These are phyloP conservation scores for Aspergillus brasiliensis DNA, from an alignment of 2,329 filamentous ascomycete species.

Conservation along the genomic window DNA sequence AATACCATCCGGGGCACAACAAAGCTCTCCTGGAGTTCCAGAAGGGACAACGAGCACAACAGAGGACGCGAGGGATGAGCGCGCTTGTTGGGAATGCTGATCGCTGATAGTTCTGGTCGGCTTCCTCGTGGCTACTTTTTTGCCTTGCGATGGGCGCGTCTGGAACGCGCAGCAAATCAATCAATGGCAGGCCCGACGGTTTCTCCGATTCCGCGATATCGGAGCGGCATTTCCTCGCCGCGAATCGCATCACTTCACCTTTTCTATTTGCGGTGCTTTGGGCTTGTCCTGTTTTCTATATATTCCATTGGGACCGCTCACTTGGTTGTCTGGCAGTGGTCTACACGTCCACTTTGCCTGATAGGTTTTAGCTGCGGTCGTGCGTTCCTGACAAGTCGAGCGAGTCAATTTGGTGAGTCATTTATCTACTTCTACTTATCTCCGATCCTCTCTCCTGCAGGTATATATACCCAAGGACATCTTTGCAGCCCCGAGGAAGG, in stretches of 20 bases:
- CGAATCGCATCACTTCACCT: constrained; percentile 4
- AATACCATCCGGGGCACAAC: constrained; percentile 33
- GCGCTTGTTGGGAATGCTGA: constrained; percentile 17
- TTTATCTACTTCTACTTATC: constrained; percentile 1
- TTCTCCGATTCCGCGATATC: constrained; percentile 38
- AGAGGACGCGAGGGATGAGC: constrained; percentile 28
- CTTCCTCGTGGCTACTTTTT: constrained; percentile 9
- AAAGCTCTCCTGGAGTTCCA: neutral
- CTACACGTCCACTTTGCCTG: constrained; percentile 8
- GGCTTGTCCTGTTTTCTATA: neutral
- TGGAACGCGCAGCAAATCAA: constrained; percentile 19
- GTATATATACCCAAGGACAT: constrained; percentile 8
- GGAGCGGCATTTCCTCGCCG: constrained; percentile 20
- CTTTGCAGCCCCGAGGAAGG: neutral
- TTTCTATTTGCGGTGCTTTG: constrained; percentile 3
- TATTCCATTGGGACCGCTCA: neutral
- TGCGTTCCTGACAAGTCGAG: neutral
- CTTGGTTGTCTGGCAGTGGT: constrained; percentile 8
- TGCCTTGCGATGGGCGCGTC: constrained; percentile 15
- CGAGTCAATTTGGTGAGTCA: constrained; percentile 12
- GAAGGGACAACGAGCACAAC: constrained; percentile 4
- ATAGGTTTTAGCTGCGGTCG: neutral
- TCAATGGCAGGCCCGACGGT: constrained; percentile 22
- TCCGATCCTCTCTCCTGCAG: neutral
- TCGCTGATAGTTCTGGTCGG: constrained; percentile 4